Conservation (phyloP, 2,329 filamentous ascomycete species). For the Penicillium verrucosum region DNA sequence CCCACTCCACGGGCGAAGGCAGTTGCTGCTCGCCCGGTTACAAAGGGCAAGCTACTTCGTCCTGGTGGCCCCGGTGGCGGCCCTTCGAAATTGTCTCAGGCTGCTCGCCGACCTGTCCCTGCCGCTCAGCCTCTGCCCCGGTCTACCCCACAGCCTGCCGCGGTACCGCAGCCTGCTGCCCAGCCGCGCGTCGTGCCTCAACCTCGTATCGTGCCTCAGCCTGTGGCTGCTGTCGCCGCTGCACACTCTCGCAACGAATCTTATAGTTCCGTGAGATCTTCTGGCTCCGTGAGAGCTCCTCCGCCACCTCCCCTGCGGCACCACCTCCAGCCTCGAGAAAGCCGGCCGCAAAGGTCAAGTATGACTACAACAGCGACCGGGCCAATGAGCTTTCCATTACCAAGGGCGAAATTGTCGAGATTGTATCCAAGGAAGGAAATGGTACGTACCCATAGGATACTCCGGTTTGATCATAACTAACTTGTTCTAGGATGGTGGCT, state of each 20-base stretch:
- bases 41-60: constrained; percentile 85
- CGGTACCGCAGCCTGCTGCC: constrained; percentile 34
- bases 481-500: constrained; percentile 81
- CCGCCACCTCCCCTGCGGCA: constrained; percentile 66
- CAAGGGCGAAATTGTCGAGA: constrained; percentile 77
- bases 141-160: constrained; percentile 31
- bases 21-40: constrained; percentile 84
- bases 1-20: constrained; percentile 86
- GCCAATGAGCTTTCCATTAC: constrained; percentile 79
- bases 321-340: constrained; percentile 60
- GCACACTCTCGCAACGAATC: constrained; percentile 50
- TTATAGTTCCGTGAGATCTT: constrained; percentile 60
- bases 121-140: constrained; percentile 38
- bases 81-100: constrained; percentile 64
- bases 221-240: constrained; percentile 34
- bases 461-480: constrained; percentile 24
- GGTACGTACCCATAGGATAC: constrained; percentile 58
- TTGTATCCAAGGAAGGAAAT: constrained; percentile 93
- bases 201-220: constrained; percentile 42
- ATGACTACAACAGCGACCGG: constrained; percentile 83
- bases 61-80: constrained; percentile 81
- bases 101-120: constrained; percentile 33
- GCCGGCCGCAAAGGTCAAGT: constrained; percentile 82
- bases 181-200: constrained; percentile 38
- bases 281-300: constrained; percentile 61